Percentiles rank a stretch among this genome's conserved stretches.
phyloP scores from a whole-genome alignment of 1,284 basidiomycete genomes.

The Pholiota adiposa region DNA sequence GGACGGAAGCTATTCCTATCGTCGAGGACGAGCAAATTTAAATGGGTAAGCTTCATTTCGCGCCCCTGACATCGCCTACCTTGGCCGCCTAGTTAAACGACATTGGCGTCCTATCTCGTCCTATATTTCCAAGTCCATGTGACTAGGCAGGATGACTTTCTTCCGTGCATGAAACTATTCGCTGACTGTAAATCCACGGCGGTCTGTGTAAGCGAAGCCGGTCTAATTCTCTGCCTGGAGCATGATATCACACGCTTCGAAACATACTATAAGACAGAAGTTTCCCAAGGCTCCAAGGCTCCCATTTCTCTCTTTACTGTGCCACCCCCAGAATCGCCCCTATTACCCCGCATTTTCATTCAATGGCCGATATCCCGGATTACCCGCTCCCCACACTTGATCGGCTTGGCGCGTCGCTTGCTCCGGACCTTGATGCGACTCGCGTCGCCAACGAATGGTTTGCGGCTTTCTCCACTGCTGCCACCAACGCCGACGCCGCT shows the following conservation, averaged over 20 bases:
- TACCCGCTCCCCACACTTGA: constrained; percentile 24
- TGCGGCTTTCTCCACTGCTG: constrained; percentile 39
- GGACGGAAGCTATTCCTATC: too few relatives aligned
- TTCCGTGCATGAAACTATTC: background rate
- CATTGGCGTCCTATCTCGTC: too few relatives aligned
- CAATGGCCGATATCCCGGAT: constrained; percentile 20
- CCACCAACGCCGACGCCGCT: constrained; percentile 35
- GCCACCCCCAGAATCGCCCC: background rate
- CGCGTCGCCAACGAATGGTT: constrained; percentile 44
- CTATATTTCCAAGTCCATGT: background rate
- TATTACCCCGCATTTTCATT: background rate
- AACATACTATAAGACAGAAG: background rate
- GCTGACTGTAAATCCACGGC: background rate
- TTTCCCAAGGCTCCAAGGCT: background rate
- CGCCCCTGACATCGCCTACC: background rate
- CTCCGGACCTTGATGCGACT: constrained; percentile 13
- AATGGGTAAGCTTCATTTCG: too few relatives aligned
- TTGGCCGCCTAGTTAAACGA: too few relatives aligned
- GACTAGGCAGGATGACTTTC: background rate
- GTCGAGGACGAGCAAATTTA: too few relatives aligned
- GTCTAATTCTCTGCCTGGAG: background rate
- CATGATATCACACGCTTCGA: background rate
- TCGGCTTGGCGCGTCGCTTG: constrained; percentile 19
- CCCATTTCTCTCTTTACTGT: background rate
- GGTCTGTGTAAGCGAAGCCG: background rate